These are phyloP conservation scores for Phytophthora boehmeriae DNA, from an alignment of 352 stramenopile species.

Conservation along the genomic window DNA sequence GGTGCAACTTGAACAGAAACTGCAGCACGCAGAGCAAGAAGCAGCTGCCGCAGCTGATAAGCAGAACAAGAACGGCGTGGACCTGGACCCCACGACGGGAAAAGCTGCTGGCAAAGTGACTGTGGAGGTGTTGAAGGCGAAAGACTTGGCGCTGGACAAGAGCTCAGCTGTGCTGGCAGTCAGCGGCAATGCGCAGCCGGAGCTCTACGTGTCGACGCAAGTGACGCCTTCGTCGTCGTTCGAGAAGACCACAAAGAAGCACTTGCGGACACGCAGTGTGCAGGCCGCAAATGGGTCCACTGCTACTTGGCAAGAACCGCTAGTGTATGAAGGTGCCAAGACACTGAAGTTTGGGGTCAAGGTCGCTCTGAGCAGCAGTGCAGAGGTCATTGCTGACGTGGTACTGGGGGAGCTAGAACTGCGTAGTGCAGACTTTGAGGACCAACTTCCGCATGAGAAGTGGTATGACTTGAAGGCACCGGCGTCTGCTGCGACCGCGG, in stretches of 20 bases:
- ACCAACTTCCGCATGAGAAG: slow-evolving; percentile 59
- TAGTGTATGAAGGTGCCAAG: slow-evolving; percentile 75
- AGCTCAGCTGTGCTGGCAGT: slow-evolving; percentile 31
- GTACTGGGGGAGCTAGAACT: slow-evolving; percentile 73
- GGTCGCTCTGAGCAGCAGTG: slow-evolving; percentile 59
- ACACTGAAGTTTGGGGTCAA: slow-evolving; percentile 70
- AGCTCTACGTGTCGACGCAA: slow-evolving; percentile 65
- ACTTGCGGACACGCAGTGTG: slow-evolving; percentile 50
- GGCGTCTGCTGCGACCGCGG: slow-evolving; percentile 23
- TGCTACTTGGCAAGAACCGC: slow-evolving; percentile 54
- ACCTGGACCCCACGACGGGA: slow-evolving; percentile 54
- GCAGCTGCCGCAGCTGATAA: slow-evolving; percentile 35
- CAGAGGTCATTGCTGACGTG: slow-evolving; percentile 67
- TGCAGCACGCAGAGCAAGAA: slow-evolving; percentile 59
- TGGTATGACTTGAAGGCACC: slow-evolving; percentile 63
- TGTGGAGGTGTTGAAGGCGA: slow-evolving; percentile 60
- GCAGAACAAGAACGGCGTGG: slow-evolving; percentile 84
- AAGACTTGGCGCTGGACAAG: slow-evolving; percentile 33
- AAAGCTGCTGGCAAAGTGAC: slow-evolving; percentile 61
- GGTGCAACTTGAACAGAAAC: slow-evolving; percentile 71
- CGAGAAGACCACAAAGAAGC: slow-evolving; percentile 76
- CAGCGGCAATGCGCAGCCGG: slow-evolving; percentile 37
- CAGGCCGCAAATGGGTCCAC: slow-evolving; percentile 17
- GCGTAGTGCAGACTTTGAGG: slow-evolving; percentile 50
- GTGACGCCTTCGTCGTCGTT: slow-evolving; percentile 64